Percentiles rank a stretch among this genome's conserved stretches.
Evolutionary conservation across 805 yeast genomes (phyloP).

Genomic region (Tetrapisispora taiwanensis): DNA sequence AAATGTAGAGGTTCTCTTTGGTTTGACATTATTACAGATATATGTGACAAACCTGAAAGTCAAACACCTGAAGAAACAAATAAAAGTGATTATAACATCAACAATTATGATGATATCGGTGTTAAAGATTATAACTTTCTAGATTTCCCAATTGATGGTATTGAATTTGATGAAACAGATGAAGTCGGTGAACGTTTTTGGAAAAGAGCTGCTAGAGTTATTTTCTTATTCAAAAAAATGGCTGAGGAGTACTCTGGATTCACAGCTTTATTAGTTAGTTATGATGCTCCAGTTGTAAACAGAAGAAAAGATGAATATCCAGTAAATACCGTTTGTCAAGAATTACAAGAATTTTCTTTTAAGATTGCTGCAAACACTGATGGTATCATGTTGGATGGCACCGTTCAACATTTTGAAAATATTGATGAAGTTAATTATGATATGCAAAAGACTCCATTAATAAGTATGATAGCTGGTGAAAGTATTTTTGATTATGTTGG

Average conservation of each 20-base stretch:
- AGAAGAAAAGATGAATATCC: slow-evolving; percentile 3
- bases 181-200: slow-evolving; percentile 28
- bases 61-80: slow-evolving; percentile 44
- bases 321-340: background rate
- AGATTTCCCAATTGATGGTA: slow-evolving; percentile 61
- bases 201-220: slow-evolving; percentile 25
- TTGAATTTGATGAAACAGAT: slow-evolving; percentile 33
- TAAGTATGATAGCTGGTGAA: slow-evolving; percentile 21
- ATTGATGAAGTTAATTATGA: slow-evolving; percentile 16
- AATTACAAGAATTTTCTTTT: slow-evolving; percentile 1
- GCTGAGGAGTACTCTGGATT: slow-evolving; percentile 15
- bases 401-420: slow-evolving; percentile 14
- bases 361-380: background rate
- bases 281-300: slow-evolving; percentile 9
- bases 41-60: slow-evolving; percentile 27
- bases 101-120: slow-evolving; percentile 43
- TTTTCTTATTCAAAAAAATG: slow-evolving; percentile 24
- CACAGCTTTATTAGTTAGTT: slow-evolving; percentile 12
- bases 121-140: slow-evolving; percentile 43
- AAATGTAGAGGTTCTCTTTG: slow-evolving; percentile 78
- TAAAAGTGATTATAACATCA: slow-evolving; percentile 34
- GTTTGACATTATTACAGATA: slow-evolving; percentile 53
- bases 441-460: slow-evolving; percentile 14
- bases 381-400: background rate
- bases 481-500: slow-evolving; percentile 27